Evolutionary conservation across 768 basidiomycete species (phyloP), one percentile per base, ranked within the genome.

Genomic region (Neoboletus magnificus): DNA sequence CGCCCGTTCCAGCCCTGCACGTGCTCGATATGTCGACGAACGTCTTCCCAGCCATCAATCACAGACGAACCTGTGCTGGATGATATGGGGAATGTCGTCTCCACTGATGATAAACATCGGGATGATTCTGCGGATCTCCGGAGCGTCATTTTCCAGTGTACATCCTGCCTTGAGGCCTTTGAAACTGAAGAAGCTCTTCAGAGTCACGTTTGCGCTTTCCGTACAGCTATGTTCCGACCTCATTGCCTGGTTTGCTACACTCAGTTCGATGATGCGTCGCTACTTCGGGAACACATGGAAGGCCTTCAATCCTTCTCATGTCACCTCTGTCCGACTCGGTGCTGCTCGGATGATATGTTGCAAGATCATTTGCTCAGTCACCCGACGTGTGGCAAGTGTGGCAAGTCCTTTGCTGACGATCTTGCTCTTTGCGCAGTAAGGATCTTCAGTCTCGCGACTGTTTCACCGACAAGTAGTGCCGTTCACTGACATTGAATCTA

Each of bases 321-420:
- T 47, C 57, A 59, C 32, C 41, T 64, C 30, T 69, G 68, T 40
- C 36, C 11, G 39, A 40, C 46, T 61, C 50, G 52, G 27, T 64
- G 55, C 43, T 69, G 68, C 44, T 68, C 66, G 27, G 48, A 61
- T 11, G 61, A 62, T 50, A 61, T 64, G 50, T n/a, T 70, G 27
- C 56, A 66, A 20, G 66, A 70, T 32, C 68, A 69, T 55, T 13
- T 66, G 0, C 51, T 66, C 27, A 27, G 46, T 12, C 68, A 69
- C 47, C 63, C 68, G 4, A 56, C 59, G 7, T 69, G 67, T 50
- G 33, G 33, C 54, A 70, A 57, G 50, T 69, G 68, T 15, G 42
- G 32, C 49, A 54, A 51, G 29, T 32, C 46, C 2, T 69, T 69
- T 58, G 46, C 49, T 16, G 58, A 68, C 42, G 29, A 61, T 44